Conservation (phyloP, 257 asterid species). For the Jacaranda mimosifolia region DNA sequence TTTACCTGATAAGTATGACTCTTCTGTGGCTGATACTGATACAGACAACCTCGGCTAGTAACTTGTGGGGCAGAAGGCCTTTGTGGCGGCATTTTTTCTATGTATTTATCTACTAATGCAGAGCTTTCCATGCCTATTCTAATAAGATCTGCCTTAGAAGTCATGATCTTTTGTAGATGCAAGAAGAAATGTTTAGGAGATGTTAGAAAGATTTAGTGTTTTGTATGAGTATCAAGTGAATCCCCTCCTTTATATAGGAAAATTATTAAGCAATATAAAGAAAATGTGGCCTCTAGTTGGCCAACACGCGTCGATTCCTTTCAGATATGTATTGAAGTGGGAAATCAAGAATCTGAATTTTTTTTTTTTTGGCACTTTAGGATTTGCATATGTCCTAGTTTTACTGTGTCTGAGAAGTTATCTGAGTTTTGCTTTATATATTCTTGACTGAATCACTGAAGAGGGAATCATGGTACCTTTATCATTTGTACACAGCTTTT, state of each 20-base stretch:
- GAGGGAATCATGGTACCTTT: background rate
- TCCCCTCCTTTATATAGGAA: constrained; percentile 30
- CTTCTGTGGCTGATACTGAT: constrained; percentile 40
- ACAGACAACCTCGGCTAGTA: constrained; percentile 11
- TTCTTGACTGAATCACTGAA: background rate
- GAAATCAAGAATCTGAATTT: constrained; percentile 31
- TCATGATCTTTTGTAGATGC: constrained; percentile 39
- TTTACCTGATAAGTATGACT: constrained; percentile 36
- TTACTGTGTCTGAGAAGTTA: constrained; percentile 6
- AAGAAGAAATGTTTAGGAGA: background rate
- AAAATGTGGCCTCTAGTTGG: background rate
- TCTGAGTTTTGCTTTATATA: background rate
- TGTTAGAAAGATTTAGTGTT: background rate
- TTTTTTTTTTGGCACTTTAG: background rate
- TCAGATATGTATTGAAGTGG: constrained; percentile 20
- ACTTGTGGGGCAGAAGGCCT: background rate
- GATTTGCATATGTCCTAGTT: constrained; percentile 21
- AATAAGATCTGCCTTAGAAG: constrained; percentile 40
- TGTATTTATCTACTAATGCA: constrained; percentile 32
- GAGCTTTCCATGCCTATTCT: constrained; percentile 52
- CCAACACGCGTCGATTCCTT: constrained; percentile 34
- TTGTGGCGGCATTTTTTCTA: constrained; percentile 11
- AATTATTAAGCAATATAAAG: background rate
- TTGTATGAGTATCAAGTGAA: constrained; percentile 14
- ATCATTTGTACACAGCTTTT: background rate